Base-by-base conservation (phyloP, 2,329 filamentous ascomycete species). In the Penicillium corylophilum region DNA sequence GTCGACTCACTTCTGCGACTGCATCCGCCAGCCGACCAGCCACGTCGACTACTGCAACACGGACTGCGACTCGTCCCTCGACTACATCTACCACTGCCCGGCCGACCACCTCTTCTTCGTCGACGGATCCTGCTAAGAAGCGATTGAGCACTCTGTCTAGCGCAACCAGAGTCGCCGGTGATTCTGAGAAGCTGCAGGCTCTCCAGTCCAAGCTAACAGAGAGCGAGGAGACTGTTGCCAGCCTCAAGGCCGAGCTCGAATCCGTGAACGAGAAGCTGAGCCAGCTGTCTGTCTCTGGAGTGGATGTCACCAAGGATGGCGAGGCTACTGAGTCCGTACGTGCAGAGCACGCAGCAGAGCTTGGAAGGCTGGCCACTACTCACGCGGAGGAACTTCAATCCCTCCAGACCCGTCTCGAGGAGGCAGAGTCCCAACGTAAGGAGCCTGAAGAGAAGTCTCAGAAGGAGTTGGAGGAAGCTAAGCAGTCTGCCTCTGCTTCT, bases 391-490 rank as follows among this genome's bases (percentile, higher is more conserved):
- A 71, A 44, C 56, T 72, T 44, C 62, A 68, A 41, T 59, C 61
- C 20, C 48, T 74, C 48, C 67, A 67, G 42, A 46, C 46, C 2
- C 68, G 70, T 29, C 56, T 74, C 12, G 63, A 68, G 16, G 72
- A 75, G 45, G 64, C 65, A 0, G 71, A 75, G 43, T 43, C 56
- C 6, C 67, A 69, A 48, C 66, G 65, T 16, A 69, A 72, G 46
- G 68, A 72, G 18, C 48, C 73, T 23, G 69, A 72, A 48, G 66
- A 70, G 31, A 69, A 66, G 46, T 70, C 69, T 6, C 48, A 65
- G 9, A 67, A 70, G 48, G 70, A 74, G 10, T 50, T 75, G 9
- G 72, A 75, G 36, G 68, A 70, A 36, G 72, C 70, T 20, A 69
- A 69, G 44, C 61, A 71, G 46, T 59, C 65, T 2, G 72, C 72